Evolutionary conservation across 2,329 filamentous ascomycete genomes (phyloP).

Genomic region (Aquanectria penicillioides): DNA sequence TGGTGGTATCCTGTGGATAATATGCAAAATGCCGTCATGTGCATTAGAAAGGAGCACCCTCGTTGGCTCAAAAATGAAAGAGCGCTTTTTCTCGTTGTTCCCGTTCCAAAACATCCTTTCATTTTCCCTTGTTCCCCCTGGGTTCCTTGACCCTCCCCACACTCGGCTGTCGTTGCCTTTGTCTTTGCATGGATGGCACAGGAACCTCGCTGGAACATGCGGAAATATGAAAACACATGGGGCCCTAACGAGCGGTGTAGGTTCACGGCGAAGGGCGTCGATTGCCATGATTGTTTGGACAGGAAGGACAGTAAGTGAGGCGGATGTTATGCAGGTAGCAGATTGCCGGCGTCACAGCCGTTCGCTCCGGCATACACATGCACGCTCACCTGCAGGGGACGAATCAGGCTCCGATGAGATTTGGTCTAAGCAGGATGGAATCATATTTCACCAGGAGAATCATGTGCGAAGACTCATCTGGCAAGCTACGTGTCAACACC

Average conservation of each 20-base stretch:
- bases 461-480: too few species aligned
- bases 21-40: neutral
- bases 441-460: neutral
- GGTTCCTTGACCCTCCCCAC: neutral
- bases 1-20: conserved; percentile 3
- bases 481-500: too few species aligned
- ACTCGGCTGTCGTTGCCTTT: conserved; percentile 5
- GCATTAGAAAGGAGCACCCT: neutral
- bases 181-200: too few species aligned
- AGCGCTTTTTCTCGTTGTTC: too few species aligned
- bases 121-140: neutral
- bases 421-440: neutral
- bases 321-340: neutral
- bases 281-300: too few species aligned
- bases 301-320: too few species aligned
- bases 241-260: conserved; percentile 7
- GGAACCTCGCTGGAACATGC: neutral
- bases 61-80: too few species aligned
- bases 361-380: neutral
- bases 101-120: too few species aligned
- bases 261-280: neutral
- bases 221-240: neutral
- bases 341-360: conserved; percentile 2
- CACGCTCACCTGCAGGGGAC: conserved; percentile 3
- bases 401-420: neutral